Percentiles rank a stretch among this genome's conserved stretches.
Conservation (phyloP, 2,329 filamentous ascomycete genomes). For the Fusarium incarnatum region DNA sequence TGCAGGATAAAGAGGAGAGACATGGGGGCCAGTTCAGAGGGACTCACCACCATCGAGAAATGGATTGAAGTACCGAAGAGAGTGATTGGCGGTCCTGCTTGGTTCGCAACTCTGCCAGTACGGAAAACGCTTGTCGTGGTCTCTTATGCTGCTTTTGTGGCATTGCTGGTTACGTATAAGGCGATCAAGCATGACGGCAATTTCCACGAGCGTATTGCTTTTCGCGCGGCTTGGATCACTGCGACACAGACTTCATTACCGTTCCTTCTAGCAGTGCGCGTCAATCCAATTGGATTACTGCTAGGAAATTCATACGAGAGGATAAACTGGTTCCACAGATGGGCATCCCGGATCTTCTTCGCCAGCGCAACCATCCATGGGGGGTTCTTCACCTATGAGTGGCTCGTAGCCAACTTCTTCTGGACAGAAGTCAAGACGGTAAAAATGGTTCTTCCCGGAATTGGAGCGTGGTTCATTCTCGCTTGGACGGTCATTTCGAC, state of each 20-base stretch:
- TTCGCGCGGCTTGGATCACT: constrained; percentile 46
- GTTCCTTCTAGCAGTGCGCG: constrained; percentile 40
- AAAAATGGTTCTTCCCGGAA: constrained; percentile 44
- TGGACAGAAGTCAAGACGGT: constrained; percentile 44
- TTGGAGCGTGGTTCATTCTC: constrained; percentile 45
- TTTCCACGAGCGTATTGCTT: constrained; percentile 43
- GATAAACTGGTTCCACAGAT: constrained; percentile 45
- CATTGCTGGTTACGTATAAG: constrained; percentile 43
- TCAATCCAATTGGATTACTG: constrained; percentile 42
- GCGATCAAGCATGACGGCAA: constrained; percentile 45
- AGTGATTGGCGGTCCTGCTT: constrained; percentile 19
- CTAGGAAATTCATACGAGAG: constrained; percentile 44
- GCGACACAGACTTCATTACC: constrained; percentile 41
- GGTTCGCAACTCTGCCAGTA: constrained; percentile 33
- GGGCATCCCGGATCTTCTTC: constrained; percentile 43
- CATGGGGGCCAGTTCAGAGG: constrained; percentile 21
- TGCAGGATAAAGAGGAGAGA: constrained; percentile 35
- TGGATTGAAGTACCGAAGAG: constrained; percentile 28
- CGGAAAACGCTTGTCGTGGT: constrained; percentile 29
- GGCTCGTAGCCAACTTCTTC: constrained; percentile 43
- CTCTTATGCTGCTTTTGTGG: constrained; percentile 37
- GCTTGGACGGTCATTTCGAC: constrained; percentile 44
- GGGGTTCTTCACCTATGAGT: constrained; percentile 41
- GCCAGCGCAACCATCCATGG: constrained; percentile 44
- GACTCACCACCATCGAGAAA: constrained; percentile 32